Conservation (phyloP, 768 basidiomycete genomes). For the Cantharellus anzutake region DNA sequence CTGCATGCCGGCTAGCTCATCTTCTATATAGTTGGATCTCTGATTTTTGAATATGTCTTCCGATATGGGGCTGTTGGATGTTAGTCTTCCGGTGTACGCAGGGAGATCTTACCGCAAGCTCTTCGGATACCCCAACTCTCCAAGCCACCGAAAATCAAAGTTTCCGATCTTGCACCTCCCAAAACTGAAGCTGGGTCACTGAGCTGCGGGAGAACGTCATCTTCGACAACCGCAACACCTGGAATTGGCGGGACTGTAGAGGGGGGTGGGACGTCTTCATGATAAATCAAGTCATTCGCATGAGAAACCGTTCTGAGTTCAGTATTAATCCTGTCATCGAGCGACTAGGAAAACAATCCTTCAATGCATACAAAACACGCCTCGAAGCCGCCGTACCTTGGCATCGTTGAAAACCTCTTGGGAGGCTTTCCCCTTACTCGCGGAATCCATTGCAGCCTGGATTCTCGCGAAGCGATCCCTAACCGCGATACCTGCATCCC, state of each 20-base stretch:
- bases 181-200: slow-evolving; percentile 39
- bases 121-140: slow-evolving; percentile 74
- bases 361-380: too few relatives aligned
- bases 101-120: slow-evolving; percentile 50
- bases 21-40: slow-evolving; percentile 48
- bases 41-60: slow-evolving; percentile 75
- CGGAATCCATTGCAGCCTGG: slow-evolving; percentile 49
- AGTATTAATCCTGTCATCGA: slow-evolving; percentile 21
- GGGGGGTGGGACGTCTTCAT: slow-evolving; percentile 60
- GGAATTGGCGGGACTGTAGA: slow-evolving; percentile 46
- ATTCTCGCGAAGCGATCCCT: slow-evolving; percentile 39
- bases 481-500: slow-evolving; percentile 75
- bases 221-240: slow-evolving; percentile 45
- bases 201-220: slow-evolving; percentile 35
- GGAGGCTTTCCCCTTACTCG: slow-evolving; percentile 41
- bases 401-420: slow-evolving; percentile 55
- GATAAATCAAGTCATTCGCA: slow-evolving; percentile 81
- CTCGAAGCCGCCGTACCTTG: slow-evolving; percentile 30
- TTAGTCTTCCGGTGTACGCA: too few relatives aligned
- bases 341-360: background rate
- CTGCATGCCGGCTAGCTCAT: slow-evolving; percentile 40
- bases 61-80: background rate
- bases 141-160: slow-evolving; percentile 49
- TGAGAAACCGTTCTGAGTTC: slow-evolving; percentile 28
- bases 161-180: slow-evolving; percentile 19